These are phyloP conservation scores for Aspergillus sp. DNA, from an alignment of 2,329 filamentous ascomycete species.

Conservation along the genomic window DNA sequence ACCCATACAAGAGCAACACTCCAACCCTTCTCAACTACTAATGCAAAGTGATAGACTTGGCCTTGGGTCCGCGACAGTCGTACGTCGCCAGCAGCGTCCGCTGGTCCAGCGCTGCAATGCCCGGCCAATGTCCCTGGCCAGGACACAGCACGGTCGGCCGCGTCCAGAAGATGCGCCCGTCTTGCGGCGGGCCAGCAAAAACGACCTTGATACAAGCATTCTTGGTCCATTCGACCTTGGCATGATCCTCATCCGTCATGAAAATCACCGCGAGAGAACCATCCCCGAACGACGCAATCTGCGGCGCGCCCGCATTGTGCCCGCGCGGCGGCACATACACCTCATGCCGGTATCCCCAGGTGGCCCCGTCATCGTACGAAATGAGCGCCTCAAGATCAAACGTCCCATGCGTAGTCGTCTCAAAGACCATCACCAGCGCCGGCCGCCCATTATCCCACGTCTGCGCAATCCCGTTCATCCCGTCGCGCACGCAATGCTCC, in stretches of 20 bases:
- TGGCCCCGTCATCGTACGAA: conserved; percentile 44
- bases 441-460: conserved; percentile 30
- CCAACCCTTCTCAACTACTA: background rate
- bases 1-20: background rate
- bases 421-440: conserved; percentile 46
- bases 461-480: conserved; percentile 45
- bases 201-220: conserved; percentile 43
- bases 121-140: conserved; percentile 39
- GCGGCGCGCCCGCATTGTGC: conserved; percentile 45
- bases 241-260: conserved; percentile 47
- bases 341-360: conserved; percentile 40
- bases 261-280: conserved; percentile 45
- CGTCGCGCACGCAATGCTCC: conserved; percentile 32
- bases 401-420: conserved; percentile 41
- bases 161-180: conserved; percentile 35
- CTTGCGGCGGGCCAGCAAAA: conserved; percentile 31
- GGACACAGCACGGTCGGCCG: conserved; percentile 28
- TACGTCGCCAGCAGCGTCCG: conserved; percentile 26
- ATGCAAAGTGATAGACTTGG: conserved; percentile 19
- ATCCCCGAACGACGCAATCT: conserved; percentile 42
- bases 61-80: conserved; percentile 27
- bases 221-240: conserved; percentile 35
- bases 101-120: conserved; percentile 28
- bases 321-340: conserved; percentile 39
- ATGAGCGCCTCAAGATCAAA: conserved; percentile 47